A percentile compares a stretch with the other conserved stretches of the same genome.
Evolutionary conservation across 768 basidiomycete species (phyloP).

Genomic region (Fomitopsis serialis): DNA sequence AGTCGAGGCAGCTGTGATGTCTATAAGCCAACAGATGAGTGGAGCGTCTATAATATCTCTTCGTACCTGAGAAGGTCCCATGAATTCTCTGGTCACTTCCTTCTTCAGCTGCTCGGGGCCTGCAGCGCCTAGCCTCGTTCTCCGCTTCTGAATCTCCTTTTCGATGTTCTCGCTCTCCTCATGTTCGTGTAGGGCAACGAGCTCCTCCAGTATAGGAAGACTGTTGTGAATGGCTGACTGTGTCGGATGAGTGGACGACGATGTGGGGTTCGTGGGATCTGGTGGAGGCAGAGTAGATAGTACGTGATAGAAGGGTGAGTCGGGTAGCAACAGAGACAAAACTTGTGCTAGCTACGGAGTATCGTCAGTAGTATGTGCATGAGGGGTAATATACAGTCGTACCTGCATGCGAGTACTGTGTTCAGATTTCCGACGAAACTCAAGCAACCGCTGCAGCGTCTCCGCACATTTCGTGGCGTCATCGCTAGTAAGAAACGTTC

Average conservation of each 20-base stretch:
- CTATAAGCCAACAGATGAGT: not conserved
- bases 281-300: conserved; percentile 67
- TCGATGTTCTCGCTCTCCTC: conserved; percentile 54
- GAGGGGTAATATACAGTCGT: conserved; percentile 3
- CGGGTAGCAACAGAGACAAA: conserved; percentile 68
- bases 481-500: conserved; percentile 35
- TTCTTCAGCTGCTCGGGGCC: conserved; percentile 51
- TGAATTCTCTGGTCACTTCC: conserved; percentile 65
- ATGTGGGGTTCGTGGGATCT: conserved; percentile 68
- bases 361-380: not conserved
- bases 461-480: conserved; percentile 82
- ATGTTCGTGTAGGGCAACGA: conserved; percentile 56
- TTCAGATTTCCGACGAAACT: conserved; percentile 50
- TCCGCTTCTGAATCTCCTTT: conserved; percentile 70
- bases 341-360: conserved; percentile 54
- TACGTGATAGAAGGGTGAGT: conserved; percentile 56
- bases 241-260: conserved; percentile 48
- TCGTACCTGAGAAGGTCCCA: conserved; percentile 47
- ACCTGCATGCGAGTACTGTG: conserved; percentile 51
- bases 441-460: conserved; percentile 70
- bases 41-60: not conserved
- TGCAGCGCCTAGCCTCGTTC: conserved; percentile 69
- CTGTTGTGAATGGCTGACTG: conserved; percentile 66
- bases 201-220: conserved; percentile 67
- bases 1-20: conserved; percentile 58